Evolutionary conservation across 345 rosid genomes (phyloP).

Genomic region (Eucalyptus shirleyi): DNA sequence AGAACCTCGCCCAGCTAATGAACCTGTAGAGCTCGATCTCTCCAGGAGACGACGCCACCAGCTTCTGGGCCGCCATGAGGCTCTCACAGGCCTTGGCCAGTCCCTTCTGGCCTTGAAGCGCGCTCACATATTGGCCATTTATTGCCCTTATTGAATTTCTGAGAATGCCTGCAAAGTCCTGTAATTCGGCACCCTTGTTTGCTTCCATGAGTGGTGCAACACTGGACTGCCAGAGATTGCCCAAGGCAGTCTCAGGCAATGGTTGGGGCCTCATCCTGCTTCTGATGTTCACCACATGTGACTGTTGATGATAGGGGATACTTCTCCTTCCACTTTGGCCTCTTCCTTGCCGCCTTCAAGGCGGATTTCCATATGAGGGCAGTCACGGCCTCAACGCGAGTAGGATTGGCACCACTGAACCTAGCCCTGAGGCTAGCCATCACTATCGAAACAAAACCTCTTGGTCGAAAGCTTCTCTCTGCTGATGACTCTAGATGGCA

Average conservation of each 20-base stretch:
- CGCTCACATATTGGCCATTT: background rate
- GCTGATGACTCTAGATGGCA: background rate
- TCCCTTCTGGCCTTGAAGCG: background rate
- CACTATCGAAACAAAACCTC: background rate
- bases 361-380: background rate
- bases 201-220: background rate
- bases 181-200: background rate
- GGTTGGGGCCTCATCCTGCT: background rate
- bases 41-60: background rate
- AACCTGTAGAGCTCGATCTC: background rate
- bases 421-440: background rate
- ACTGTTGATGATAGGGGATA: background rate
- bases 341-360: background rate
- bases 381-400: background rate
- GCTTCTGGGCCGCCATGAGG: background rate
- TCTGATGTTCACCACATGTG: slow-evolving; percentile 2
- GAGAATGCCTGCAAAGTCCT: background rate
- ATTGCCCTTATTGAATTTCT: background rate
- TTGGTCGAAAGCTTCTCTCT: background rate
- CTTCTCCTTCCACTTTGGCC: background rate
- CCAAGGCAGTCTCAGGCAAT: background rate
- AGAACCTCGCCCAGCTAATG: background rate
- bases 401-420: background rate
- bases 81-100: background rate
- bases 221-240: background rate